Percentiles rank a stretch among this genome's conserved stretches.
phyloP scores from a whole-genome alignment of 495 filamentous ascomycete genomes.

The Penicillium cosmopolitanum region DNA sequence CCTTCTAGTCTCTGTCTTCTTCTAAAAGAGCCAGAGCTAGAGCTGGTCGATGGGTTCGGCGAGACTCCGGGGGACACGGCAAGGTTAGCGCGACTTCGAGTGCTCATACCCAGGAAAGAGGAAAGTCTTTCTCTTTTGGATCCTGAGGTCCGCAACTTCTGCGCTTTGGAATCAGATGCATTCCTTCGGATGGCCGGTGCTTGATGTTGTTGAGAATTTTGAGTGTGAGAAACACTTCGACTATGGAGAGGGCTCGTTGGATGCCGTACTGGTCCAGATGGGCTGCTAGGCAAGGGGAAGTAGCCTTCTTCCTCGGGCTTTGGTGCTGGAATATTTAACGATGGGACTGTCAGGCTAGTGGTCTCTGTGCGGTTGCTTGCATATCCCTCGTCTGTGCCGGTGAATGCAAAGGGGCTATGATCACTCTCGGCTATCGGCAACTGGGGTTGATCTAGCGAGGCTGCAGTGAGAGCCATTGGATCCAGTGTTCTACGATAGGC shows the following conservation, averaged over 20 bases:
- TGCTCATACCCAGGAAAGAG: constrained; percentile 31
- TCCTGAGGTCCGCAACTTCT: constrained; percentile 13
- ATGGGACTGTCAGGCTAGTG: constrained; percentile 23
- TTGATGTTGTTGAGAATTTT: constrained; percentile 10
- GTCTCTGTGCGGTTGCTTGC: background rate
- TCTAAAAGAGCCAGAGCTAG: constrained; percentile 10
- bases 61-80: constrained; percentile 9
- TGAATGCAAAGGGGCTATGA: background rate
- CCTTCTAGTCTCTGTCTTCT: constrained; percentile 26
- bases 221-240: constrained; percentile 28
- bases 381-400: background rate
- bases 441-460: background rate
- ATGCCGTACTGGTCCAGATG: constrained; percentile 21
- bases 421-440: background rate
- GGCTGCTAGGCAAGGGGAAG: constrained; percentile 24
- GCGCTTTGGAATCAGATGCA: constrained; percentile 31
- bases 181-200: constrained; percentile 23
- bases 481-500: background rate
- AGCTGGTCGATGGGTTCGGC: constrained; percentile 7
- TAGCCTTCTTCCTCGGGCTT: constrained; percentile 16
- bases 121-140: constrained; percentile 30
- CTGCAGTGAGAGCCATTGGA: background rate
- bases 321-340: constrained; percentile 6
- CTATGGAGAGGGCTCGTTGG: constrained; percentile 23
- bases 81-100: constrained; percentile 20